Base-by-base conservation (phyloP, 257 asterid species). In the Capsicum chinense region DNA sequence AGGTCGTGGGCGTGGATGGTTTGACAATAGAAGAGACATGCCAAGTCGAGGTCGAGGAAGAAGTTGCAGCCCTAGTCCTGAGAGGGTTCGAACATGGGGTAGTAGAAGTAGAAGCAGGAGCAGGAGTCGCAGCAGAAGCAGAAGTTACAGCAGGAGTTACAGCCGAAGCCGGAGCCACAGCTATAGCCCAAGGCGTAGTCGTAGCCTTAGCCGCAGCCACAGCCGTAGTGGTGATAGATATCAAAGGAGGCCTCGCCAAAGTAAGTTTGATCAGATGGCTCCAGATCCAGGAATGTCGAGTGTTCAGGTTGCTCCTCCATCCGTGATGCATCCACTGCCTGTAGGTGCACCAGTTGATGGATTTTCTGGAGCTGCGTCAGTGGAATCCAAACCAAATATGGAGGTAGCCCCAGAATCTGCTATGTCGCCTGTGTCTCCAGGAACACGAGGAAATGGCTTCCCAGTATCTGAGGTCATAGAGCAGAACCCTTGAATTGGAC, bases 71-170 rank as follows among this genome's bases (percentile, higher is more conserved):
- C 83, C 88, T 19, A 95, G 98, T 80, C 97, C 97, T 0, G 97
- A 93, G 63, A 91, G 92, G 88, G 95, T 90, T 59, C 89, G 98
- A 56, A 92, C 97, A 33, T 89, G 98, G 97, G 94, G 90, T 78
- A 92, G 97, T 83, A 35, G 87, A 5, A 92, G 96, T 11, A 83
- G 92, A 56, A 92, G 95, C 80, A 56, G 88, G n/a, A 88, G 92
- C 83, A 9, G 91, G 66, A 83, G 85, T 42, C 50, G 88, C 13
- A 90, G 91, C 82, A 64, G 91, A 47, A 87, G 93, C 81, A 79
- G 21, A 21, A 21, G 21, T 21, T 21, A 21, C 21, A 88, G 92
- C 83, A 9, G 95, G 69, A 90, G 98, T 83, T 79, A 91, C 60
- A 90, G 94, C 42, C 83, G 93, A 1, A 93, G 98, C 87, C 58